Conservation (phyloP, 1,284 basidiomycete genomes). For the Moesziomyces antarcticus region DNA sequence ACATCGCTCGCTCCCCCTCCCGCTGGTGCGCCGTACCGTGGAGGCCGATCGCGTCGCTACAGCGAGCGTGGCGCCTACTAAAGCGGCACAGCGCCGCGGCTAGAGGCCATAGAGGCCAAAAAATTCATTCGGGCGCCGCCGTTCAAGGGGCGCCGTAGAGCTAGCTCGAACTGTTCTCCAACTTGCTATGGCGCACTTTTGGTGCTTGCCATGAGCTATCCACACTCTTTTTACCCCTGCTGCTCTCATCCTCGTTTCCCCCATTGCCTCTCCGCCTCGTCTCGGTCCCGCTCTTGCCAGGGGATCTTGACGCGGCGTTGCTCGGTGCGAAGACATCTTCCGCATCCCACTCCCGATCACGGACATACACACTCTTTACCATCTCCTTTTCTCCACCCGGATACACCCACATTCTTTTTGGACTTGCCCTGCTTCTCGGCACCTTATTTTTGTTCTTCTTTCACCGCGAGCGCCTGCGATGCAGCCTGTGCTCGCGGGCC, state of each 20-base stretch:
- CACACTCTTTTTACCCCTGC: slow-evolving; percentile 14
- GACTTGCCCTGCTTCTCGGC: not conserved
- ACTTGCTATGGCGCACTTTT: slow-evolving; percentile 8
- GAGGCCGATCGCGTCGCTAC: slow-evolving; percentile 46
- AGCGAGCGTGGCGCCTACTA: slow-evolving; percentile 51
- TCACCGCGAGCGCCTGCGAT: not conserved
- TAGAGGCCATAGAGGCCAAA: not conserved
- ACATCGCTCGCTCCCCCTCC: slow-evolving; percentile 22
- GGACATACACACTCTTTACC: slow-evolving; percentile 1
- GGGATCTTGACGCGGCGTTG: not conserved
- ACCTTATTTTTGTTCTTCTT: not conserved
- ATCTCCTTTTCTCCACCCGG: not conserved
- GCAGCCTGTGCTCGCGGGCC: not conserved
- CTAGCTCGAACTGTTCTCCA: not conserved
- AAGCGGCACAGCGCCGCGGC: not conserved
- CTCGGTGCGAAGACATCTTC: not conserved
- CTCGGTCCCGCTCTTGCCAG: not conserved
- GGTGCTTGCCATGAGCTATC: not conserved
- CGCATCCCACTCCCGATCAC: not conserved
- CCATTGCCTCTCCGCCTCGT: not conserved
- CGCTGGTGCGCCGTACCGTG: slow-evolving; percentile 34
- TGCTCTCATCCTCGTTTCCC: not conserved
- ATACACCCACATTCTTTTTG: not conserved
- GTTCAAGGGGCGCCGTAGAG: not conserved
- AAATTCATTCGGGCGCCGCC: not conserved